Evolutionary conservation across 495 filamentous ascomycete species (phyloP).

Genomic region (Durotheca rogersii): DNA sequence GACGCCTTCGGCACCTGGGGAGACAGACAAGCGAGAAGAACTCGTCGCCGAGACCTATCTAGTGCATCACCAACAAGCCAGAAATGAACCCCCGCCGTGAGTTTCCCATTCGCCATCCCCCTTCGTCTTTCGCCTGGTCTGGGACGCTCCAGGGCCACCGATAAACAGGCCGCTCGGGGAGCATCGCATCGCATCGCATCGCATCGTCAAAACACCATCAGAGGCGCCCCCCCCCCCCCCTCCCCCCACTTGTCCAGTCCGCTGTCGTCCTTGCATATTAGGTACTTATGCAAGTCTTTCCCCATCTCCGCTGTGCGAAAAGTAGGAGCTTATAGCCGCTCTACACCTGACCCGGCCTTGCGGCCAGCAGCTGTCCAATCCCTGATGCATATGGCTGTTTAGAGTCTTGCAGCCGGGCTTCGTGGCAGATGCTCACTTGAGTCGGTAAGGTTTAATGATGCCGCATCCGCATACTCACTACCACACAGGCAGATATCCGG

Average conservation of each 20-base stretch:
- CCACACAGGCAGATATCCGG: slow-evolving; percentile 31
- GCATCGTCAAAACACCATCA: no score
- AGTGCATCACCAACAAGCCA: slow-evolving; percentile 17
- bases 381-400: slow-evolving; percentile 32
- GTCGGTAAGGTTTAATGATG: slow-evolving; percentile 20
- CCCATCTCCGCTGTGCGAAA: slow-evolving; percentile 26
- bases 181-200: slow-evolving; percentile 13
- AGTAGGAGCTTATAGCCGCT: slow-evolving; percentile 25
- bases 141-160: no score
- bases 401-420: slow-evolving; percentile 36
- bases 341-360: slow-evolving; percentile 31
- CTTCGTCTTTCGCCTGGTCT: slow-evolving; percentile 17
- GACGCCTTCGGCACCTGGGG: slow-evolving; percentile 13
- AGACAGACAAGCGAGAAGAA: slow-evolving; percentile 12
- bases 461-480: slow-evolving; percentile 9
- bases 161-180: slow-evolving; percentile 22
- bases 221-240: slow-evolving; percentile 2
- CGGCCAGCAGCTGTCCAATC: slow-evolving; percentile 25
- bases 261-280: slow-evolving; percentile 31
- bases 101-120: not conserved
- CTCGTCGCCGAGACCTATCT: slow-evolving; percentile 7
- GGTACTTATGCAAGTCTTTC: slow-evolving; percentile 34
- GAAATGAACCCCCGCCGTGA: no score
- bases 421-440: slow-evolving; percentile 52
- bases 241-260: slow-evolving; percentile 16